Evolutionary conservation across 495 filamentous ascomycete genomes (phyloP), one percentile per base, ranked within the genome.

Genomic region (Pseudevernia furfuracea): DNA sequence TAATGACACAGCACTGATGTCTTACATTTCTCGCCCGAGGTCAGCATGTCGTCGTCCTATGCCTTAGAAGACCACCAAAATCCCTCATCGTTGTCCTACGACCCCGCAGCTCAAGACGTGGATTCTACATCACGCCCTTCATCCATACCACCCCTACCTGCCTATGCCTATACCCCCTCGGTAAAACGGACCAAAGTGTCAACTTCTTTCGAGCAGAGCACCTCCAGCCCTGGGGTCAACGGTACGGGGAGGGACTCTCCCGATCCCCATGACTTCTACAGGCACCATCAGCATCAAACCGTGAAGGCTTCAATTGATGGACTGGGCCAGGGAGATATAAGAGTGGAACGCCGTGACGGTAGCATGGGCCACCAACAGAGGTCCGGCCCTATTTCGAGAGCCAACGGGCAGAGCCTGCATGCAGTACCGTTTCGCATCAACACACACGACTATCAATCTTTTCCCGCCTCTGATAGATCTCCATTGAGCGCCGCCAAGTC

Each of bases 261-360:
- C 43, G 79, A 84, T 68, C 82, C 80, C 21, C 79, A 80, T 71
- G 80, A 82, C 19, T 84, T 76, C 69, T 84, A 84, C 69, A 77
- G 79, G 53, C 73, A 69, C 58, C 72, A 74, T 64, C 67, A 66
- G 43, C 59, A 73, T 48, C 66, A 70, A 56, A 71, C 72, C 39
- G 58, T 59, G 30, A 59, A 60, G 44, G 44, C 60, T 39, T 68
- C 72, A 53, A 69, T 71, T 58, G 72, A 68, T 46, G 69, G 63
- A 43, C 39, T 64, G 52, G 69, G 62, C 15, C 58, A 71, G 67
- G 74, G 68, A 46, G 64, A 71, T 69, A 71, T 69, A 57, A 70
- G 66, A 53, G 63, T 70, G 48, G 68, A 68, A 41, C 69, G 69
- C 23, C 69, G 66, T 48, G 52, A 73, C 59, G 70, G 61, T 58